Base-by-base conservation (phyloP, 306 rosid genomes). In the Prunus dulcis region DNA sequence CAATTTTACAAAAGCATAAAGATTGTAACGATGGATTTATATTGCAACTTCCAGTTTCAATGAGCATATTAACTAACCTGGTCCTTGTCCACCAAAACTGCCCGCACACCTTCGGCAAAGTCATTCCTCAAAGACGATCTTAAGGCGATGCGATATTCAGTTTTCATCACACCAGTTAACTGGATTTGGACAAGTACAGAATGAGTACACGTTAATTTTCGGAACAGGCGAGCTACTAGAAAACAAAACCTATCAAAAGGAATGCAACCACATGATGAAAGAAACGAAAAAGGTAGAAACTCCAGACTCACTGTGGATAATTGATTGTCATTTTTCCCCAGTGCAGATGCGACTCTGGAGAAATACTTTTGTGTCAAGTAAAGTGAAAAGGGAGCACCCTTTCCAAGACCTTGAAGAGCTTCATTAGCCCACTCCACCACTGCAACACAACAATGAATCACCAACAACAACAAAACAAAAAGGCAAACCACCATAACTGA, bases 361-460 rank as follows among this genome's bases (percentile, higher is more conserved):
- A 92, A 96, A 84, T 96, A 69, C 74, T 84, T 89, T 52, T 88
- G 87, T 30, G 99, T 96, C 87, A 92, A 84, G 69, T 71, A 80
- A 83, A 92, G 98, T 25, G 99, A 92, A 89, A 96, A 96, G 9
- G 99, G 99, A 67, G 97, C 96, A 60, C 98, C 98, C 84, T 91
- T 96, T 71, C 85, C 90, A 45, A 96, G 84, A 74, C 97, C 96
- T 83, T 89, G 96, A 80, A 96, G 97, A 78, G 97, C 96, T 81
- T 96, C 99, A 74, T 84, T 83, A 32, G 99, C 99, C 98, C 97
- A 96, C 76, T 92, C 96, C 73, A 64, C 91, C 81, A 91, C 98
- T 96, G 84, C 53, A 85, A 68, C 74, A 67, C 78, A 50, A 67
- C 67, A 41, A 69, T 38, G 55, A 56, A 76, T 72, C 41, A 78